A percentile compares a stretch with the other conserved stretches of the same genome.
These are phyloP conservation scores for Brassica carinata DNA, from an alignment of 345 rosid genomes.

Conservation along the genomic window DNA sequence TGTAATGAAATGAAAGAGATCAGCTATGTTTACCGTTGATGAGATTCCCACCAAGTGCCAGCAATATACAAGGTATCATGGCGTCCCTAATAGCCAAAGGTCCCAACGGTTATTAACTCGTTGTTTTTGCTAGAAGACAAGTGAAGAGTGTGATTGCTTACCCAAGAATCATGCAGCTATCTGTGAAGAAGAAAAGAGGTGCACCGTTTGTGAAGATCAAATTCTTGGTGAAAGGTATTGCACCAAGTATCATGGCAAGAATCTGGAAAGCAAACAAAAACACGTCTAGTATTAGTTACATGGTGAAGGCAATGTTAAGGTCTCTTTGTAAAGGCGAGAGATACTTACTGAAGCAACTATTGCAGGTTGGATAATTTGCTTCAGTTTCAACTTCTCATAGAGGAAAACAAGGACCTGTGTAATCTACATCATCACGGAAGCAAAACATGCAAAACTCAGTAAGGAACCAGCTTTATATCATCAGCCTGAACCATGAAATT, in stretches of 20 bases:
- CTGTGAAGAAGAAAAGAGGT: constrained; percentile 96
- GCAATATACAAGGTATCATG: constrained; percentile 92
- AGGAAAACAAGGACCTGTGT: constrained; percentile 53
- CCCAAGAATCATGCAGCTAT: constrained; percentile 99
- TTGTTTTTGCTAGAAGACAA: background rate
- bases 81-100: constrained; percentile 66
- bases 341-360: constrained; percentile 90
- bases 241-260: constrained; percentile 85
- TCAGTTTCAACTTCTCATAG: constrained; percentile 85
- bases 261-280: constrained; percentile 51
- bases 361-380: constrained; percentile 94
- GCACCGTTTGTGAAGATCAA: constrained; percentile 85
- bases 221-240: constrained; percentile 69
- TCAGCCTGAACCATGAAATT: background rate
- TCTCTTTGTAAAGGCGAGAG: constrained; percentile 3
- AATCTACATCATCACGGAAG: constrained; percentile 52
- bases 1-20: constrained; percentile 2
- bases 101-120: constrained; percentile 3
- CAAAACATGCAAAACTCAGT: constrained; percentile 12
- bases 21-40: constrained; percentile 63
- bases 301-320: background rate
- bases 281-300: background rate
- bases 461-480: background rate
- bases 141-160: constrained; percentile 41
- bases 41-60: constrained; percentile 86